Conservation (phyloP, 2,329 filamentous ascomycete genomes). For the Paecilomyces sp. region DNA sequence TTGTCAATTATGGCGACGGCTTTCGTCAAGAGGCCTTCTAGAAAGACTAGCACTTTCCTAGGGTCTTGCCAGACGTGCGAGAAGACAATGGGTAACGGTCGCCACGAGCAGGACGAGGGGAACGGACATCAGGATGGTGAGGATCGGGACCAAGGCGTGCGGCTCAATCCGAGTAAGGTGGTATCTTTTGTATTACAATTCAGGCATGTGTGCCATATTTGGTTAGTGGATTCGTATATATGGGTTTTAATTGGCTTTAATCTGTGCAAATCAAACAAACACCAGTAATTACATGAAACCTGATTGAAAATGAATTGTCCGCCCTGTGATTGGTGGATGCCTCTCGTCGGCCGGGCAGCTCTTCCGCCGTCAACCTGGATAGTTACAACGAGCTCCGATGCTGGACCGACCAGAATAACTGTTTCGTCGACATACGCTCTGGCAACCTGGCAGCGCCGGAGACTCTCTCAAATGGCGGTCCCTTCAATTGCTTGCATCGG, state of each 20-base stretch:
- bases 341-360: background rate
- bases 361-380: background rate
- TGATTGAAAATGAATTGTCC: background rate
- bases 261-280: background rate
- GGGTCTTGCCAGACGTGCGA: background rate
- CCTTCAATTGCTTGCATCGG: slow-evolving; percentile 89
- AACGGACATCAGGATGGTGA: background rate
- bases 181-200: background rate
- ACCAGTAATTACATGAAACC: background rate
- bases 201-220: background rate
- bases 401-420: background rate
- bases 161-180: background rate
- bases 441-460: background rate
- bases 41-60: background rate
- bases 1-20: slow-evolving; percentile 6
- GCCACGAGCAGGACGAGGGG: background rate
- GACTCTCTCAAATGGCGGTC: slow-evolving; percentile 33
- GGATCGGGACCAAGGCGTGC: background rate
- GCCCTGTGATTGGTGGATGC: background rate
- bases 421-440: background rate
- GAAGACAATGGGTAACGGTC: background rate
- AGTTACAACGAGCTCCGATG: background rate
- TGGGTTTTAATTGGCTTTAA: background rate
- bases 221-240: background rate
- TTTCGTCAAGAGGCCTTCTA: slow-evolving; percentile 1